Conservation (phyloP, 164 flowering plant genomes). For the Aristolochia californica region DNA sequence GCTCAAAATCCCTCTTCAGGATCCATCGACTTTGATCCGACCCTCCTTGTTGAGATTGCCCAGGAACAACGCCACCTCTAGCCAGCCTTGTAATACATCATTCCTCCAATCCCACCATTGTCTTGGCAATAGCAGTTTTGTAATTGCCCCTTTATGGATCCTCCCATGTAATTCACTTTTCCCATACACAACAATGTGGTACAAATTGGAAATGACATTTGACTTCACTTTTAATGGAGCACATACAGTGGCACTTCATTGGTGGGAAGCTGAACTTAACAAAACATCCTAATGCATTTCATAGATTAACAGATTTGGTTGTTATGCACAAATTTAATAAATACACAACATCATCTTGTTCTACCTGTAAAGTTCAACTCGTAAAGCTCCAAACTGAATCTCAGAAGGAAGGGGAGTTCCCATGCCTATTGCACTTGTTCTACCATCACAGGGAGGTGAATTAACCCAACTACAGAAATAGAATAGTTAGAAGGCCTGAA, state of each 20-base stretch:
- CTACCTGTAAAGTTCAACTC: conserved; percentile 86
- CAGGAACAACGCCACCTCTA: conserved; percentile 44
- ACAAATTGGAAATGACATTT: too few relatives aligned
- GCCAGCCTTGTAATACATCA: conserved; percentile 71
- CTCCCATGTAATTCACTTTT: conserved; percentile 81
- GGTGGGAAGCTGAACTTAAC: too few relatives aligned
- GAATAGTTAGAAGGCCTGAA: neutral
- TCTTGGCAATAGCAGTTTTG: conserved; percentile 72
- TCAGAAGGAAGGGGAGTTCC: conserved; percentile 57
- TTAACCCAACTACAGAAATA: conserved; percentile 68
- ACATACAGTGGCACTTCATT: too few relatives aligned
- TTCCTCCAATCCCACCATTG: conserved; percentile 88
- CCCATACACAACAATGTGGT: conserved; percentile 37
- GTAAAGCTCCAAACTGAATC: conserved; percentile 48
- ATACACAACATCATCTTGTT: neutral
- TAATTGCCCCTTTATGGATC: conserved; percentile 73
- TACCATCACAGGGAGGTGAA: conserved; percentile 69
- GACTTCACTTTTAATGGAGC: too few relatives aligned
- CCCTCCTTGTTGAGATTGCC: conserved; percentile 78
- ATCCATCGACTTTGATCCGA: conserved; percentile 85
- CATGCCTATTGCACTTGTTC: conserved; percentile 47
- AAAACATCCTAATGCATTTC: too few relatives aligned
- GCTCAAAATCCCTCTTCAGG: conserved; percentile 69
- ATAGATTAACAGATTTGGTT: too few relatives aligned
- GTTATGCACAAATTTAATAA: too few relatives aligned